Base-by-base conservation (phyloP, 495 filamentous ascomycete genomes). In the Lepraria neglecta region DNA sequence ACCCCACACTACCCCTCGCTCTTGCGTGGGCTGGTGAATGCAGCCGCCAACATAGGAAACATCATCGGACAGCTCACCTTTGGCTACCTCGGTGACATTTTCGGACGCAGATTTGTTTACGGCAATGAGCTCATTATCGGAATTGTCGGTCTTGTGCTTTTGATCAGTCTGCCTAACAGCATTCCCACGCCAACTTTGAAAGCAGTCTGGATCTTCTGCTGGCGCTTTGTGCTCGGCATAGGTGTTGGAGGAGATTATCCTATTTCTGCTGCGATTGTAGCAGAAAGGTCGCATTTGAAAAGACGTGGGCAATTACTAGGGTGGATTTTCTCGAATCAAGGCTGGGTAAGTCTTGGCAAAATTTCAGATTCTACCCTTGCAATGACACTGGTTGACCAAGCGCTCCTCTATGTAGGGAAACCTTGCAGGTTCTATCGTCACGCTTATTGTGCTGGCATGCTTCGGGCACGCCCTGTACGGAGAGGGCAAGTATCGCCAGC, bases 231-330 rank as follows among this genome's bases (percentile, higher is more conserved):
- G 30, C 47, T 64, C 0, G 62, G 62, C 14, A 35, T 60, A 35
- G 62, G 77, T 19, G 78, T 84, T 7, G 80, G 81, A 7, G 81
- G 77, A 0, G 81, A 83, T 57, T 82, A 83, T 63, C 80, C 79
- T 15, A 70, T 81, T 3, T 78, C 73, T 62, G 82, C 83, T 1
- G 76, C 84, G 24, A 85, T 88, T 31, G 61, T 63, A n/a, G 63
- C 58, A 17, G 63, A 65, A 30, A 52, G 63, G 31, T 56, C 58
- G 17, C 50, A 65, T 60, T 38, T 64, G 50, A 64, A 65, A n/a
- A 43, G 48, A 42, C 44, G 63, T 12, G 63, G 63, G 21, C 44
- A 59, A 9, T 9, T 51, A 19, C 24, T 61, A 59, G 63, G 59
- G 17, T 65, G 57, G 62, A 60, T 64, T 19, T 64, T 64, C 4